Evolutionary conservation across 345 rosid species (phyloP).

Genomic region (Eucalyptus fibrosa): DNA sequence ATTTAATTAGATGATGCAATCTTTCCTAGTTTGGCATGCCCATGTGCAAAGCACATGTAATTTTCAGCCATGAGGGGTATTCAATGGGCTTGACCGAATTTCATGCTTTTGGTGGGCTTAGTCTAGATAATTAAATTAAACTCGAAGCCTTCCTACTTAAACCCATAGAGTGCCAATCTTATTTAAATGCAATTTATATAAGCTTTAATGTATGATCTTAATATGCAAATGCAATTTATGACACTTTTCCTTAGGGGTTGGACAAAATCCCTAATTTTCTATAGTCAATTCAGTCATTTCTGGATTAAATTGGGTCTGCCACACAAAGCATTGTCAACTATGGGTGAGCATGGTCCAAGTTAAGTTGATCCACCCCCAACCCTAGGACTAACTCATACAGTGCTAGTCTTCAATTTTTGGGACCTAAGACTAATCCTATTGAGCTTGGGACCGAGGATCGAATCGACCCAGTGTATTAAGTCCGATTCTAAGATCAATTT

Average conservation of each 20-base stretch:
- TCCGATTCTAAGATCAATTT: too few relatives aligned
- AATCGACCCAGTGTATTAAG: too few relatives aligned
- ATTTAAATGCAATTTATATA: too few relatives aligned
- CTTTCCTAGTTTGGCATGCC: not conserved
- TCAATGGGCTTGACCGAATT: not conserved
- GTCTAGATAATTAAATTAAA: not conserved
- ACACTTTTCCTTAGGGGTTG: not conserved
- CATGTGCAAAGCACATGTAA: not conserved
- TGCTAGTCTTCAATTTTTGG: too few relatives aligned
- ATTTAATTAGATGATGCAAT: not conserved
- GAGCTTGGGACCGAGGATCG: too few relatives aligned
- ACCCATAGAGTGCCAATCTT: too few relatives aligned
- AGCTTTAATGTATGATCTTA: not conserved
- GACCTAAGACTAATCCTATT: accelerated
- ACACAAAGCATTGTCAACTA: not conserved
- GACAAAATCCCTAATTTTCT: not conserved
- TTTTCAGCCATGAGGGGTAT: not conserved
- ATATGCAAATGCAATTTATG: not conserved
- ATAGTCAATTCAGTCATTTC: too few relatives aligned
- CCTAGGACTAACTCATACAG: accelerated
- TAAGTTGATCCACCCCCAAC: too few relatives aligned
- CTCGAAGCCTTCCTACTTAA: not conserved
- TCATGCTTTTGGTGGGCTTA: not conserved
- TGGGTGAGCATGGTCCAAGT: too few relatives aligned
- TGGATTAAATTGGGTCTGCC: not conserved